Evolutionary conservation across 768 basidiomycete genomes (phyloP).

Genomic region (Scleroderma citrinum): DNA sequence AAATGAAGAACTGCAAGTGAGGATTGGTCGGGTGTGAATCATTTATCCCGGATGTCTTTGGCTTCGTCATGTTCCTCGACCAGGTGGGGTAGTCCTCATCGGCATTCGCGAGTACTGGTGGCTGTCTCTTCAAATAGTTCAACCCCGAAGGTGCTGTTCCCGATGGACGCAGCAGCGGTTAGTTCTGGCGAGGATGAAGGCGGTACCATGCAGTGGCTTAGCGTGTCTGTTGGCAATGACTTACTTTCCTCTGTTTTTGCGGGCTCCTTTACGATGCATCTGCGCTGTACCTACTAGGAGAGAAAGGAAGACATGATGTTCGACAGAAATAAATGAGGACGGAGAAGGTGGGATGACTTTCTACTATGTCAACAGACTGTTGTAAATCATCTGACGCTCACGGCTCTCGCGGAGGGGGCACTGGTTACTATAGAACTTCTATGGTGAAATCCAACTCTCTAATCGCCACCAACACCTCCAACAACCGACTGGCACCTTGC

Average conservation of each 20-base stretch:
- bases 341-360: conserved; percentile 7
- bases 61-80: conserved; percentile 75
- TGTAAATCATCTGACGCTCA: too few relatives aligned
- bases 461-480: too few relatives aligned
- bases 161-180: conserved; percentile 50
- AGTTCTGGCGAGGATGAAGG: conserved; percentile 9
- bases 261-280: background rate
- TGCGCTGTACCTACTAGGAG: conserved; percentile 11
- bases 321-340: conserved; percentile 10
- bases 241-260: conserved; percentile 14
- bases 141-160: conserved; percentile 76
- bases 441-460: too few relatives aligned
- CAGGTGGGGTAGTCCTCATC: conserved; percentile 87
- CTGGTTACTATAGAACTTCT: too few relatives aligned
- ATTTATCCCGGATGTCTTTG: conserved; percentile 50
- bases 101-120: conserved; percentile 64
- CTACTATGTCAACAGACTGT: too few relatives aligned
- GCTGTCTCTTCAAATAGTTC: conserved; percentile 78
- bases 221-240: background rate
- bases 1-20: too few relatives aligned
- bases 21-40: too few relatives aligned
- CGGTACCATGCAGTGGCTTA: background rate
- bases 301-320: conserved; percentile 2
- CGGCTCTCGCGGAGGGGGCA: too few relatives aligned
- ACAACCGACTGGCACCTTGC: too few relatives aligned